A percentile compares a stretch with the other conserved stretches of the same genome.
phyloP scores from a whole-genome alignment of 345 rosid species.

The Salix brachista region DNA sequence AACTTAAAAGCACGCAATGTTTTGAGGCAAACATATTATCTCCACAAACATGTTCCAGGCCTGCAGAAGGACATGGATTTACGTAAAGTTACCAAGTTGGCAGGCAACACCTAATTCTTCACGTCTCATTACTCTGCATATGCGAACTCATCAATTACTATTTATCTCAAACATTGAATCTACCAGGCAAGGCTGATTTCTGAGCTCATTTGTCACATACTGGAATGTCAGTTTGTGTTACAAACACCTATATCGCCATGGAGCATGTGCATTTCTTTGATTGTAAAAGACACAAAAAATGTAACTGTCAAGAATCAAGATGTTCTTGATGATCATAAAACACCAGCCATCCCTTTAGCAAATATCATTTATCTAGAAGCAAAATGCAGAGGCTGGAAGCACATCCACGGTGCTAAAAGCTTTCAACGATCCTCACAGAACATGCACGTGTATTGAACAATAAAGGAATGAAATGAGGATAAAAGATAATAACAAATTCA shows the following conservation, averaged over 20 bases:
- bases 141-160: too few relatives aligned
- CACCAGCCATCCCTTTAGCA: background rate
- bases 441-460: background rate
- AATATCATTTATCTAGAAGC: background rate
- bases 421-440: background rate
- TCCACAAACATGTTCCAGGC: background rate
- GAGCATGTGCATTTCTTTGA: too few relatives aligned
- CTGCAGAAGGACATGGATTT: background rate
- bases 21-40: background rate
- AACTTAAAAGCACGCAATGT: background rate
- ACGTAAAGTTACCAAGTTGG: background rate
- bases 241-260: too few relatives aligned
- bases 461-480: background rate
- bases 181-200: too few relatives aligned
- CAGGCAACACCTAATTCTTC: background rate
- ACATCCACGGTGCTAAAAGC: background rate
- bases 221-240: too few relatives aligned
- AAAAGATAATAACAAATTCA: background rate
- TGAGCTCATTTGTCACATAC: too few relatives aligned
- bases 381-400: background rate
- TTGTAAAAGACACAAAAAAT: too few relatives aligned
- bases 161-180: too few relatives aligned
- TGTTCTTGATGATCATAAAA: too few relatives aligned
- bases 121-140: background rate
- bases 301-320: too few relatives aligned